These are phyloP conservation scores for Davidsoniella australis DNA, from an alignment of 2,329 filamentous ascomycete species.

Conservation along the genomic window DNA sequence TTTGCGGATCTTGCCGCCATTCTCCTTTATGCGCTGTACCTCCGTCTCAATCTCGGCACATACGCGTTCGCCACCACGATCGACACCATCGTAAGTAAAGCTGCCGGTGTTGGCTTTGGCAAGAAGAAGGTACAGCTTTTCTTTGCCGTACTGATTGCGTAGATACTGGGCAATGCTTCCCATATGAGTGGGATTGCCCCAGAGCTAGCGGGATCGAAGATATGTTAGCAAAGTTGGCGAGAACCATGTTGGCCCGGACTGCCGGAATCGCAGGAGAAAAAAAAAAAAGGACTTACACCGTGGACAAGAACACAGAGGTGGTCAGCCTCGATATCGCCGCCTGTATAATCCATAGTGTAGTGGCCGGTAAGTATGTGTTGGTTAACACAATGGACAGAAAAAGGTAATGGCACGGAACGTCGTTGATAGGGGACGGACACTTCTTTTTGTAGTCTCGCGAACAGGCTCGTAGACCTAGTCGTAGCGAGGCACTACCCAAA, in stretches of 20 bases:
- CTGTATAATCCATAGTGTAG: conserved; percentile 24
- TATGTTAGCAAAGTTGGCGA: conserved; percentile 2
- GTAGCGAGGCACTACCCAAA: too few relatives aligned
- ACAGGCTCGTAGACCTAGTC: too few relatives aligned
- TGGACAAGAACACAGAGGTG: conserved; percentile 67
- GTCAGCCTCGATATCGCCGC: conserved; percentile 37
- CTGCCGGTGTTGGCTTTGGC: conserved; percentile 57
- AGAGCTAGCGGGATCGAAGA: conserved; percentile 32
- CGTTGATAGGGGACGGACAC: not conserved
- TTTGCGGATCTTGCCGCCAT: conserved; percentile 58
- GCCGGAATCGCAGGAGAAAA: not conserved
- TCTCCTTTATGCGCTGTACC: conserved; percentile 34
- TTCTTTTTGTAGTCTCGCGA: not conserved
- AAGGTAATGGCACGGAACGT: not conserved
- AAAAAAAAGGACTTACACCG: conserved; percentile 34
- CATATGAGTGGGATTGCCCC: conserved; percentile 66
- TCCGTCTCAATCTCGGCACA: conserved; percentile 51
- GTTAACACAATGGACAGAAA: not conserved
- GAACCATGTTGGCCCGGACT: not conserved
- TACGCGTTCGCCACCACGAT: conserved; percentile 49
- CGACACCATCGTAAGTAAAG: conserved; percentile 55
- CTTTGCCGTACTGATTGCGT: conserved; percentile 40
- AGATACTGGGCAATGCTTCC: conserved; percentile 48
- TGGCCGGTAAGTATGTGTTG: conserved; percentile 1
- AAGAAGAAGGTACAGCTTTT: conserved; percentile 52